A percentile compares a stretch with the other conserved stretches of the same genome.
phyloP scores from a whole-genome alignment of 768 basidiomycete genomes.

The Gloeopeniophorella convolvens region DNA sequence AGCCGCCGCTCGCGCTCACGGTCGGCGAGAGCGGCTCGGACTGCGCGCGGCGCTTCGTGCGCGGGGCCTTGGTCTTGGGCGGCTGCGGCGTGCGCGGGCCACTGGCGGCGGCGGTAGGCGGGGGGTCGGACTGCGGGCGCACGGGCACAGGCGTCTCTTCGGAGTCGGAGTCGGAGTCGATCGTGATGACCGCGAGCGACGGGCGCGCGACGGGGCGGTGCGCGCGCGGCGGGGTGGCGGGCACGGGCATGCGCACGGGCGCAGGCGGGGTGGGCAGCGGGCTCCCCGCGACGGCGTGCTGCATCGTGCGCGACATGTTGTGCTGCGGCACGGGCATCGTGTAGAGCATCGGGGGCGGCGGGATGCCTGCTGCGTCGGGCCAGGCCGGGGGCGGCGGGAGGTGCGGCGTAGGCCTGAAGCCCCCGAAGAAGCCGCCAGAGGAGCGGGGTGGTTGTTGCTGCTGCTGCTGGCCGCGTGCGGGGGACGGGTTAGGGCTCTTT shows the following conservation, averaged over 20 bases:
- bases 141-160: background rate
- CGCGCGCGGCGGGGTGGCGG: conserved; percentile 32
- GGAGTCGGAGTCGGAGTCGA: background rate
- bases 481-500: too few relatives aligned
- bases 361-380: conserved; percentile 22
- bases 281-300: conserved; percentile 26
- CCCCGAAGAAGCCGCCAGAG: background rate
- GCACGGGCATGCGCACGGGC: conserved; percentile 11
- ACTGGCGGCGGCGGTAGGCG: conserved; percentile 1
- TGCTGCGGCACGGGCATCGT: conserved; percentile 35
- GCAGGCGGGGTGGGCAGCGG: conserved; percentile 1
- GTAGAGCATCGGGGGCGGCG: conserved; percentile 25
- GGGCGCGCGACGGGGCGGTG: background rate
- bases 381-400: conserved; percentile 1
- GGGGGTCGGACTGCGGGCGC: background rate
- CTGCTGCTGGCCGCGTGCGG: too few relatives aligned
- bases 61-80: background rate
- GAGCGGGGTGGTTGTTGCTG: too few relatives aligned
- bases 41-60: conserved; percentile 10
- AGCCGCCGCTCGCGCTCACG: too few relatives aligned
- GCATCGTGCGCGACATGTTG: conserved; percentile 32
- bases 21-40: conserved; percentile 20
- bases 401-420: background rate
- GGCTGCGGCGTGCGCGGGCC: conserved; percentile 14
- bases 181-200: background rate